A percentile compares a stretch with the other conserved stretches of the same genome.
phyloP scores from a whole-genome alignment of 2,329 filamentous ascomycete species.

The Sporothrix protearum region DNA sequence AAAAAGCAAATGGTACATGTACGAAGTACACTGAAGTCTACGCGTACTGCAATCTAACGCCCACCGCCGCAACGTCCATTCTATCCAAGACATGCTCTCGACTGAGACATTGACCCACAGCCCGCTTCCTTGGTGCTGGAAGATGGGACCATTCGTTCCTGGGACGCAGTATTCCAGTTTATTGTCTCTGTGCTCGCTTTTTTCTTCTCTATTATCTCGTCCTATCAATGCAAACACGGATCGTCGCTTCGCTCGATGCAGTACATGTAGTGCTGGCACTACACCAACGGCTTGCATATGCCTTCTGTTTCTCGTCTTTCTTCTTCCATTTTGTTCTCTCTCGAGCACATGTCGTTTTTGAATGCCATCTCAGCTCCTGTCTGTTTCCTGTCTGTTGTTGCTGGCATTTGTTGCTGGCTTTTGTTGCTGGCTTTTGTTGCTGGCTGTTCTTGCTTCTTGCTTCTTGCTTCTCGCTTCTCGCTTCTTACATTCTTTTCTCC shows the following conservation, averaged over 20 bases:
- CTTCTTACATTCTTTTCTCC: not conserved
- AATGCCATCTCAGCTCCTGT: not conserved
- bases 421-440: too few species aligned
- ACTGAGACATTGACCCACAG: slow-evolving; percentile 7
- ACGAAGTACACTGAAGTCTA: not conserved
- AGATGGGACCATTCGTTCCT: not conserved
- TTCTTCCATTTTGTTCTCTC: not conserved
- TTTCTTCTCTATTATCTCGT: not conserved
- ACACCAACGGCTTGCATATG: not conserved
- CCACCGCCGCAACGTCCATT: not conserved
- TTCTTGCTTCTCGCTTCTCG: not conserved
- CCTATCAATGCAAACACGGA: slow-evolving; percentile 38
- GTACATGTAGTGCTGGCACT: not conserved
- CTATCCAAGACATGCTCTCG: not conserved
- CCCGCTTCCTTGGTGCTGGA: not conserved
- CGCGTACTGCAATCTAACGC: not conserved
- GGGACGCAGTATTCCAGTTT: not conserved
- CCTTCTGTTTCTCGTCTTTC: not conserved
- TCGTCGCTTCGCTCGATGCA: not conserved
- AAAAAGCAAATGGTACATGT: not conserved
- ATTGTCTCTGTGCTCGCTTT: not conserved
- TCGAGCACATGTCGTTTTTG: not conserved
- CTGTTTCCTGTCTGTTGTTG: not conserved
- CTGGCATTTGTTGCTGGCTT: too few species aligned
- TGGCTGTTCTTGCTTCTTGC: too few species aligned